Conservation (phyloP, 768 basidiomycete species). For the Chalciporus sphaerocephalus region DNA sequence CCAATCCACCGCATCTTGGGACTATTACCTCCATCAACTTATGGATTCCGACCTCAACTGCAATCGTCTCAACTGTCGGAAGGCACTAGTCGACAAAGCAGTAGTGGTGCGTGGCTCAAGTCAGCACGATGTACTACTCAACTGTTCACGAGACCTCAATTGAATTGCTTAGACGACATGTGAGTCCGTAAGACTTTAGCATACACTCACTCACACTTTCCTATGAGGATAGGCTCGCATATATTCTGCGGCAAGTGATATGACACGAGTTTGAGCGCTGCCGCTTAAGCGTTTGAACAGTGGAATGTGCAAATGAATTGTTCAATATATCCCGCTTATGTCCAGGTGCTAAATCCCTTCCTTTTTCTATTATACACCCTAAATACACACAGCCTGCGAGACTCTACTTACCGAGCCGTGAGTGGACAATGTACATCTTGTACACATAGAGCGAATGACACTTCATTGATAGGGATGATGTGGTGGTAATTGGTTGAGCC, state of each 20-base stretch:
- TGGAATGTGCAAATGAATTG: constrained; percentile 80
- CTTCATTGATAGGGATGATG: constrained; percentile 40
- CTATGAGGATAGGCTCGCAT: constrained; percentile 59
- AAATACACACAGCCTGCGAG: constrained; percentile 61
- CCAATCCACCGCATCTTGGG: not conserved
- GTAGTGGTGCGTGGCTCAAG: constrained; percentile 62
- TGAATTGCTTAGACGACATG: constrained; percentile 47
- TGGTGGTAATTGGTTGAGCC: constrained; percentile 43
- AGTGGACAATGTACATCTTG: constrained; percentile 15
- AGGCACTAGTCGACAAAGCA: constrained; percentile 66
- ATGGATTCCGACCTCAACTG: constrained; percentile 80
- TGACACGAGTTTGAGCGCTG: not conserved
- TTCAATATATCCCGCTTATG: constrained; percentile 76
- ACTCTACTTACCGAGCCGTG: constrained; percentile 77
- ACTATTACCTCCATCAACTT: not conserved
- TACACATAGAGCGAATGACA: not conserved
- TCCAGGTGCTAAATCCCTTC: constrained; percentile 49
- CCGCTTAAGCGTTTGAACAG: constrained; percentile 33
- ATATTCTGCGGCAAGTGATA: constrained; percentile 67
- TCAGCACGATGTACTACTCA: not conserved
- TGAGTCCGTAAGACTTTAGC: constrained; percentile 25
- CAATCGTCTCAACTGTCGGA: constrained; percentile 74
- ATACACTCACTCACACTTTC: not conserved
- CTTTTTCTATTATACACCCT: not conserved
- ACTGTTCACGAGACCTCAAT: constrained; percentile 12